These are phyloP conservation scores for Chalciporus chontae DNA, from an alignment of 768 basidiomycete genomes.

Conservation along the genomic window DNA sequence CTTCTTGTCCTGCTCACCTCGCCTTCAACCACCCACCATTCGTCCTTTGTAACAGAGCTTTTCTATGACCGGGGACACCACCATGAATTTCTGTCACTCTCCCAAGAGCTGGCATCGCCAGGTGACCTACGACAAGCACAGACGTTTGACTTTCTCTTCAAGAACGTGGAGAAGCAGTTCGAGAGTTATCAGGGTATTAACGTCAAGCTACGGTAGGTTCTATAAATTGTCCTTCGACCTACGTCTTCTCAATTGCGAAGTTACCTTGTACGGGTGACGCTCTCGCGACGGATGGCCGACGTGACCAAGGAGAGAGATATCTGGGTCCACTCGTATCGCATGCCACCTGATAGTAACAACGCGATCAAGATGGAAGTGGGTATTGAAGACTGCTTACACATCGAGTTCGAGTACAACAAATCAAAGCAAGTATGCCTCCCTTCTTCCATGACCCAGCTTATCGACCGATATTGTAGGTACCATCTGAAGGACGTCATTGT, in stretches of 20 bases:
- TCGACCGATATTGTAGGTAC: conserved; percentile 55
- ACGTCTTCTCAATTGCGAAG: conserved; percentile 38
- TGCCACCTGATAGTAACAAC: conserved; percentile 98
- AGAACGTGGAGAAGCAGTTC: conserved; percentile 99
- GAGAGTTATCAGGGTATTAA: conserved; percentile 98
- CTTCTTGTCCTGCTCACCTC: background rate
- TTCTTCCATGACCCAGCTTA: background rate
- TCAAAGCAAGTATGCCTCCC: conserved; percentile 68
- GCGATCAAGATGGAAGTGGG: conserved; percentile 99
- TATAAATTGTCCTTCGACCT: background rate
- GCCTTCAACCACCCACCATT: background rate
- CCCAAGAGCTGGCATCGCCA: conserved; percentile 93
- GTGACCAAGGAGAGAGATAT: conserved; percentile 90
- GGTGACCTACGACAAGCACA: conserved; percentile 97
- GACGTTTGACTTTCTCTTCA: conserved; percentile 95
- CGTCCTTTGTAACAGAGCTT: conserved; percentile 48
- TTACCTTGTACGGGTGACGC: conserved; percentile 88
- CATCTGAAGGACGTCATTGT: conserved; percentile 99
- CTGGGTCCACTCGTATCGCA: conserved; percentile 98
- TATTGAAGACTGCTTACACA: conserved; percentile 97
- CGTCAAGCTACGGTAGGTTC: conserved; percentile 84
- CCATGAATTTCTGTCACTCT: conserved; percentile 94
- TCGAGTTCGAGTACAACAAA: conserved; percentile 99
- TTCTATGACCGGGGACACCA: conserved; percentile 99
- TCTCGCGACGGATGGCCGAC: conserved; percentile 90